Evolutionary conservation across 2,329 filamentous ascomycete species (phyloP).

Genomic region (Lasiodiplodia hormozganensis): DNA sequence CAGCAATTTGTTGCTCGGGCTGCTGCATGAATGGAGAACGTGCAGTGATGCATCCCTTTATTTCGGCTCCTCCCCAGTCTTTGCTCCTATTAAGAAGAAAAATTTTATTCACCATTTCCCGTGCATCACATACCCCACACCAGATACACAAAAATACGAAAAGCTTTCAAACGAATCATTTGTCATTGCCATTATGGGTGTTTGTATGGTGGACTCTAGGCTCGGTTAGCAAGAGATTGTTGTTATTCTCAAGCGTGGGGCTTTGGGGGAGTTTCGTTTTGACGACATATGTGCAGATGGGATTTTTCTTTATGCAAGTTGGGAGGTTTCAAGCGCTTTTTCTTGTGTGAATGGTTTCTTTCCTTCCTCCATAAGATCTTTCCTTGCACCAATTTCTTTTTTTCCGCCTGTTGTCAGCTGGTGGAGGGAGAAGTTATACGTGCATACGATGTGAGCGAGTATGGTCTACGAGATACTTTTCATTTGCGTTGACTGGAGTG

Average conservation of each 20-base stretch:
- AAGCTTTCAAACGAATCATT: slow-evolving; percentile 12
- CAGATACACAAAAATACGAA: slow-evolving; percentile 11
- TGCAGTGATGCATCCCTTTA: neutral
- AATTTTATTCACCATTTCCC: slow-evolving; percentile 2
- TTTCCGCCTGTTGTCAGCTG: too few species aligned
- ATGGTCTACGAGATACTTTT: too few species aligned
- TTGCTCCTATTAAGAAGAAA: neutral
- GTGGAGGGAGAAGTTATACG: too few species aligned
- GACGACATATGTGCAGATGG: neutral
- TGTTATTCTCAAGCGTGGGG: neutral
- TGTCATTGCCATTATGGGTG: slow-evolving; percentile 3
- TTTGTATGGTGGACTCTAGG: neutral
- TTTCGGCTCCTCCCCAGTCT: neutral
- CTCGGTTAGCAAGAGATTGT: neutral
- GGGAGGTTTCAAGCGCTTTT: neutral
- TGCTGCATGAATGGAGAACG: neutral
- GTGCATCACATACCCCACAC: slow-evolving; percentile 24
- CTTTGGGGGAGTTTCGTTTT: neutral
- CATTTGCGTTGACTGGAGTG: too few species aligned
- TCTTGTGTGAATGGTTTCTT: neutral
- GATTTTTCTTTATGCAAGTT: neutral
- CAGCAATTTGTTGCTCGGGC: slow-evolving; percentile 28
- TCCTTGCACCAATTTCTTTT: too few species aligned
- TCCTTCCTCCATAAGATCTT: neutral
- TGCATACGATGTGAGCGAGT: too few species aligned